These are phyloP conservation scores for Calycina marina DNA, from an alignment of 2,329 filamentous ascomycete species.

Conservation along the genomic window DNA sequence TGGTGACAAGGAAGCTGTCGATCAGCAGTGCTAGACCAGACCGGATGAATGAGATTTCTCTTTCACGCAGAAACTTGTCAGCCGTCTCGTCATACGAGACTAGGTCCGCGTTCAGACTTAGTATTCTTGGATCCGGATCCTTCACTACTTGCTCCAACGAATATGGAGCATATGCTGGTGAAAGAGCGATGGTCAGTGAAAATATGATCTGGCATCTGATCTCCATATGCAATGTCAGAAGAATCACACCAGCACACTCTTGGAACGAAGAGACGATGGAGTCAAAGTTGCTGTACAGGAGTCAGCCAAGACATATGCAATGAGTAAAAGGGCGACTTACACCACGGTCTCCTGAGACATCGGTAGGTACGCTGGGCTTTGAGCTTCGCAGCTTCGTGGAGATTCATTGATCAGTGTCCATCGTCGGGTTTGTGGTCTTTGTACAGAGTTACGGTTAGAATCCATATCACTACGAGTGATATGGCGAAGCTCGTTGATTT, in stretches of 20 bases:
- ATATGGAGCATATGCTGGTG: conserved; percentile 44
- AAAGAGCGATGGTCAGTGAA: conserved; percentile 53
- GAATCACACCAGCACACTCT: conserved; percentile 61
- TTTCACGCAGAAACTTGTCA: conserved; percentile 52
- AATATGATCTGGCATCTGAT: conserved; percentile 74
- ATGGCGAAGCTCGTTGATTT: conserved; percentile 66
- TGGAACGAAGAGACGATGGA: conserved; percentile 72
- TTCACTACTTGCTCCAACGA: conserved; percentile 56
- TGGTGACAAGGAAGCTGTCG: conserved; percentile 63
- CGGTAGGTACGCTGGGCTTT: conserved; percentile 63
- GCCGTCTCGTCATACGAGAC: conserved; percentile 80
- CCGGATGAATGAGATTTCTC: conserved; percentile 63
- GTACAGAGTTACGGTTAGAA: conserved; percentile 32
- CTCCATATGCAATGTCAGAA: conserved; percentile 80
- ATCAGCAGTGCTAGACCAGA: conserved; percentile 64
- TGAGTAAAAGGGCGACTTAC: no score
- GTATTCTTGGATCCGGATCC: conserved; percentile 64
- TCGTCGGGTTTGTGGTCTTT: conserved; percentile 38
- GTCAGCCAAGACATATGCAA: conserved; percentile 2
- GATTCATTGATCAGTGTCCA: conserved; percentile 71
- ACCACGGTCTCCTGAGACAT: conserved; percentile 73
- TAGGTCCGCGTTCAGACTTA: conserved; percentile 72
- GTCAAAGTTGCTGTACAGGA: conserved; percentile 56
- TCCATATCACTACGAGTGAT: conserved; percentile 63
- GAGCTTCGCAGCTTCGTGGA: conserved; percentile 41